Evolutionary conservation across 2,329 filamentous ascomycete species (phyloP).

Genomic region (Colletotrichum australisinense): DNA sequence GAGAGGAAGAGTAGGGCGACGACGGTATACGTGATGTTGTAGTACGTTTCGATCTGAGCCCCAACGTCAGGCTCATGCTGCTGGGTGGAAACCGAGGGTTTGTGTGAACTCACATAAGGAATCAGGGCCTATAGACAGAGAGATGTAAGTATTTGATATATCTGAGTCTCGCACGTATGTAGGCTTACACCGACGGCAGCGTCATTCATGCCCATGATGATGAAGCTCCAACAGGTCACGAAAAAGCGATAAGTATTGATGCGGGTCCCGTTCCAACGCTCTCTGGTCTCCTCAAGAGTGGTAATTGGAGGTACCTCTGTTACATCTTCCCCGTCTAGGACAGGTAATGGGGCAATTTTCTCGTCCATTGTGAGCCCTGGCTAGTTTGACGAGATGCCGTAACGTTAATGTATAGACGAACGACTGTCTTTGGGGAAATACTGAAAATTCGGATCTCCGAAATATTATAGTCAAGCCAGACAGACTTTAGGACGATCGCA

Average conservation of each 20-base stretch:
- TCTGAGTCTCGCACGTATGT: not conserved
- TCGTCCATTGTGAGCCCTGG: not conserved
- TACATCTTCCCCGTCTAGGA: not conserved
- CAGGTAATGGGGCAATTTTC: not conserved
- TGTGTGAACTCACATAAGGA: conserved; percentile 52
- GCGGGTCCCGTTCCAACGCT: conserved; percentile 73
- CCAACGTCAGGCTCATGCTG: not conserved
- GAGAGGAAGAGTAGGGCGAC: conserved; percentile 76
- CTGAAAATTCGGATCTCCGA: not conserved
- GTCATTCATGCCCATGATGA: conserved; percentile 77
- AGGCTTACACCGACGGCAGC: conserved; percentile 69
- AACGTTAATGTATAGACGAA: not conserved
- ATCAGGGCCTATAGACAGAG: conserved; percentile 55
- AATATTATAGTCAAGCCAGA: not conserved
- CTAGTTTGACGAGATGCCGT: not conserved
- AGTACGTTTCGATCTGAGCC: conserved; percentile 68
- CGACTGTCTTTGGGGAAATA: not conserved
- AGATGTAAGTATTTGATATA: not conserved
- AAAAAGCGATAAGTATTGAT: conserved; percentile 69
- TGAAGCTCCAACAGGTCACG: conserved; percentile 70
- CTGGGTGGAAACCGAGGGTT: not conserved
- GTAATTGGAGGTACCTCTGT: not conserved
- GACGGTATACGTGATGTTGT: conserved; percentile 69
- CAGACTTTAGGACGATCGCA: not conserved
- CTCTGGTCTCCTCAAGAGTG: conserved; percentile 41